Base-by-base conservation (phyloP, 495 filamentous ascomycete genomes). In the Amphirosellinia nigrospora region DNA sequence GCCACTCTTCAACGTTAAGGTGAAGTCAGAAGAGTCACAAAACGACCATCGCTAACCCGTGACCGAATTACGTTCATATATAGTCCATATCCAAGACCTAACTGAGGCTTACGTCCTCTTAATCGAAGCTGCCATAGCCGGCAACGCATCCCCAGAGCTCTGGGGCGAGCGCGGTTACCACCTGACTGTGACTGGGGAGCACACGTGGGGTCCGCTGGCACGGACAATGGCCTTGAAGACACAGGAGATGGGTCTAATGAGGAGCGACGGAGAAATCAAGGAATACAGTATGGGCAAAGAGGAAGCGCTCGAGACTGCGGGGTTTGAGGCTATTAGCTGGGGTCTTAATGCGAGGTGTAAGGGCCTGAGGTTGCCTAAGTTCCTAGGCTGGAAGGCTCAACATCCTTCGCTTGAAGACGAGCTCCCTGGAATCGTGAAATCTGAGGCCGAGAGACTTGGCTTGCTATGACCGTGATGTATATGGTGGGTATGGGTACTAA, bases 81-180 rank as follows among this genome's bases (percentile, higher is more conserved):
- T 46, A 65, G 63, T 94, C 34, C 86, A 92, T 73, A 83, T 93
- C 28, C 83, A 87, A 6, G 91, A 94, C 75, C 79, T 93, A 21
- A 86, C 86, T 66, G 82, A 88, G 30, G 73, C 89, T 8, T 93
- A 87, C 73, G 72, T 89, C 1, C 79, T 83, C 4, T 79, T 93
- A 23, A 86, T 87, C 7, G 89, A 91, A 68, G 88, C 88, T 4
- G 90, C 90, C 7, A 80, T 86, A 1, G 76, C 74, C 8, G 86
- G 85, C 19, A 88, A 86, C 11, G 84, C 85, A 8, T 82, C 84
- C 21, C 88, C 89, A 10, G 63, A 65, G 10, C 87, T 88, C 7
- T 94, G 91, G 90, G 88, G 87, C 26, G 78, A 83, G 15, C 84
- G 91, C 72, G 91, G 89, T 1, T 92, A 93, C 76, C 92, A 91